Evolutionary conservation across 495 filamentous ascomycete species (phyloP), one percentile per base, ranked within the genome.

Genomic region (Aspergillus kassunensis): DNA sequence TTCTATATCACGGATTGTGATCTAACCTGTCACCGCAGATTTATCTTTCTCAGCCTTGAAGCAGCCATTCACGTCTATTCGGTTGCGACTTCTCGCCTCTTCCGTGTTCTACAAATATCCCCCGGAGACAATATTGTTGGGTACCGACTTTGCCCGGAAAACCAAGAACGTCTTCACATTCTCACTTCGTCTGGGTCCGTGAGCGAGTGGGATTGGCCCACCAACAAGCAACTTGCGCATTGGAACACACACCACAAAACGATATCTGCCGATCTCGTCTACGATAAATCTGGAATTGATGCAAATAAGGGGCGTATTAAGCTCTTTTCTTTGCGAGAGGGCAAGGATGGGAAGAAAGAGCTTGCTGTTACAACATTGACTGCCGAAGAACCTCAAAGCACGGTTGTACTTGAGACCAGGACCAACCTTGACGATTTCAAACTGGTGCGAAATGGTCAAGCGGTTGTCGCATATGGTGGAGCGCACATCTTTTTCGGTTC

Each of bases 11-110:
- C 11, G 16, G 19, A 15, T 35, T 15, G 25, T 19, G 8, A 29
- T 29, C 44, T 67, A 73, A 49, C 75, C 50, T 53, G 15, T 20
- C 41, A 35, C 46, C 24, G 31, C 54, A 90, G 87, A 53, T 78
- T 84, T 70, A 60, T 97, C 20, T 78, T 96, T 24, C 57, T 95
- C 34, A 83, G 79, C 4, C 79, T 79, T 34, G 63, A 70, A 8
- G 76, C 71, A 9, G 80, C 86, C 3, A 75, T 98, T 44, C 85
- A 88, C 60, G 78, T 97, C 13, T 95, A 91, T 67, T 87, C 90
- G 0, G 82, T 87, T 29, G 72, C 83, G 29, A 89, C 87, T 37
- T 96, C 91, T 4, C 80, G 93, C 27, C 80, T 91, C 9, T 67
- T 88, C 27, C 84, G 89, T 37, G 80, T 82, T 13, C 60, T 84